Evolutionary conservation across 2,329 filamentous ascomycete genomes (phyloP).

Genomic region (Trichoderma aggressivum): DNA sequence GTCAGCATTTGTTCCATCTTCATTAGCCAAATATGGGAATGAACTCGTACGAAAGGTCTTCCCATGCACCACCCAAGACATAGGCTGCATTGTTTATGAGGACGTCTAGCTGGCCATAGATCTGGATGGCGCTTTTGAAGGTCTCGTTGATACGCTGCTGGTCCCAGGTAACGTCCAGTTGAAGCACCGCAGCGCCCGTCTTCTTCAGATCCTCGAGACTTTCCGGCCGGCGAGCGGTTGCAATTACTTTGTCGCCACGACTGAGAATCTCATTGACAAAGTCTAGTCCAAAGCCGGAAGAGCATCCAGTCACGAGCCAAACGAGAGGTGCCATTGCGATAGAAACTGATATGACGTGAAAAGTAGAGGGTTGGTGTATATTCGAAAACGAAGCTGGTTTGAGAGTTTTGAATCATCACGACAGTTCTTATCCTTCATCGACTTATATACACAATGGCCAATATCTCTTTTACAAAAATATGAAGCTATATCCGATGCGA

Average conservation of each 20-base stretch:
- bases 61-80: background rate
- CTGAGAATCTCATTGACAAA: conserved; percentile 3
- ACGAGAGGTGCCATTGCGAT: conserved; percentile 36
- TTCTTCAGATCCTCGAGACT: conserved; percentile 26
- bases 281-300: conserved; percentile 2
- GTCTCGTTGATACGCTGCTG: conserved; percentile 20
- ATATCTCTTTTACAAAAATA: background rate
- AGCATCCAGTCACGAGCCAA: conserved; percentile 21
- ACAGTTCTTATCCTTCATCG: background rate
- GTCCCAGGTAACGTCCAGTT: conserved; percentile 31
- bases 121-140: conserved; percentile 27
- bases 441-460: background rate
- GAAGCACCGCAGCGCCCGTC: conserved; percentile 26
- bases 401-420: background rate
- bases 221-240: conserved; percentile 15
- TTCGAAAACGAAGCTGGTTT: background rate
- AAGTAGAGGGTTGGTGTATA: background rate
- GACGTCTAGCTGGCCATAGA: conserved; percentile 28
- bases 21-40: background rate
- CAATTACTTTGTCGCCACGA: conserved; percentile 29
- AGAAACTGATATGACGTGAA: background rate
- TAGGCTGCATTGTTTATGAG: conserved; percentile 29
- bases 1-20: background rate
- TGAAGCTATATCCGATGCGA: background rate
- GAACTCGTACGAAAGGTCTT: conserved; percentile 7